Conservation (phyloP, 352 stramenopile species). For the Phytophthora tentaculata region DNA sequence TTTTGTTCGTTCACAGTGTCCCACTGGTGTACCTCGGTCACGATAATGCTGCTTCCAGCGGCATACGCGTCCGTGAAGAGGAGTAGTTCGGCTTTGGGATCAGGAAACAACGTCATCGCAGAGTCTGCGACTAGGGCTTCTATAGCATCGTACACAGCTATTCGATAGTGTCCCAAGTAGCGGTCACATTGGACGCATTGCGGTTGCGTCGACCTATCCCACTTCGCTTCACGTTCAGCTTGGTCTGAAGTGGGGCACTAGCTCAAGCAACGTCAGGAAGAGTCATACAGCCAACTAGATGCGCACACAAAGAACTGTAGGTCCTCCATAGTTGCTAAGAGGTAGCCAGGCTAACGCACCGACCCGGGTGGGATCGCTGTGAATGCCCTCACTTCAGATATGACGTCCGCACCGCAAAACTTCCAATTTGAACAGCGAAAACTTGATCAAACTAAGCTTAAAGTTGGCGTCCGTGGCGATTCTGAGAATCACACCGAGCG, state of each 20-base stretch:
- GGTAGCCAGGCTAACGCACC: background rate
- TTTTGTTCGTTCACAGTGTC: background rate
- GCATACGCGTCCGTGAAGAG: background rate
- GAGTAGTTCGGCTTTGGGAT: background rate
- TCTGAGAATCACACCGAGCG: no score
- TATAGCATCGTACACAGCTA: no score
- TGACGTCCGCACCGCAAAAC: slow-evolving; percentile 32
- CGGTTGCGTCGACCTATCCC: background rate
- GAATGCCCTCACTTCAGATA: slow-evolving; percentile 7
- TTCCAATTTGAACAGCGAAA: slow-evolving; percentile 10
- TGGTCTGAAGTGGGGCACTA: background rate
- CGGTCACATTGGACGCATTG: background rate
- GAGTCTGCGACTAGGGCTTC: background rate
- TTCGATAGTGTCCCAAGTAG: background rate
- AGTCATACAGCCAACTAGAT: background rate
- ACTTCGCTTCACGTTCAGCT: background rate
- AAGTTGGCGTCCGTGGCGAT: slow-evolving; percentile 1
- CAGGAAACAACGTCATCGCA: background rate
- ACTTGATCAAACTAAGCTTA: slow-evolving; percentile 34
- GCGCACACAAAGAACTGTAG: background rate
- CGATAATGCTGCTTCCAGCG: background rate
- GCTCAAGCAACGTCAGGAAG: background rate
- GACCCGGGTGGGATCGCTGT: slow-evolving; percentile 13
- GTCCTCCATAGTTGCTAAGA: background rate
- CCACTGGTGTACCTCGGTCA: background rate